Percentiles rank a stretch among this genome's conserved stretches.
phyloP scores from a whole-genome alignment of 108 stramenopile species.

The Cylindrotheca closterium region DNA sequence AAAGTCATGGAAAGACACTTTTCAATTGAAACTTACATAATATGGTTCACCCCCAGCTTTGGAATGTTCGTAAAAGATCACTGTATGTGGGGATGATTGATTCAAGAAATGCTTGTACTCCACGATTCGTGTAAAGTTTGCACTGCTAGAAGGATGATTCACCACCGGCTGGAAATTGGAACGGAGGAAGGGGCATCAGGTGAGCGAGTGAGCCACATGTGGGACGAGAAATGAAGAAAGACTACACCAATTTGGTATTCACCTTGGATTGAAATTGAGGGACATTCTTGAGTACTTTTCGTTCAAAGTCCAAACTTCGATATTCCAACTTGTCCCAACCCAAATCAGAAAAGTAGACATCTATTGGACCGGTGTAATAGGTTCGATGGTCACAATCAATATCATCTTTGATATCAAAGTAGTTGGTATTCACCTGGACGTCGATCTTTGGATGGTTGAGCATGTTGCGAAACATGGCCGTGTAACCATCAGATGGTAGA shows the following conservation, averaged over 20 bases:
- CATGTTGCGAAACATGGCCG: constrained; percentile 65
- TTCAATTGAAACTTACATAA: constrained; percentile 29
- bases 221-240: too few species aligned
- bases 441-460: constrained; percentile 56
- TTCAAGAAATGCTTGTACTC: constrained; percentile 82
- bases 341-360: constrained; percentile 67
- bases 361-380: constrained; percentile 80
- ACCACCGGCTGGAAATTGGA: background rate
- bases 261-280: constrained; percentile 47
- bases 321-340: constrained; percentile 79
- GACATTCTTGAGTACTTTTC: constrained; percentile 41
- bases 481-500: constrained; percentile 73
- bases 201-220: too few species aligned
- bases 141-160: background rate
- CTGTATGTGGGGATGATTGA: constrained; percentile 62
- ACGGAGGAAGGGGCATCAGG: too few species aligned
- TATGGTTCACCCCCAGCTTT: constrained; percentile 74
- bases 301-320: constrained; percentile 73
- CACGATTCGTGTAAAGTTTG: constrained; percentile 17
- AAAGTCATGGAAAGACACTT: background rate
- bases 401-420: constrained; percentile 52
- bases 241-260: too few species aligned
- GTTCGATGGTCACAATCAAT: constrained; percentile 38
- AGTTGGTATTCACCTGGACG: constrained; percentile 61
- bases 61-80: constrained; percentile 55